phyloP scores from a whole-genome alignment of 352 stramenopile genomes.

The Blastocystis sp. region DNA sequence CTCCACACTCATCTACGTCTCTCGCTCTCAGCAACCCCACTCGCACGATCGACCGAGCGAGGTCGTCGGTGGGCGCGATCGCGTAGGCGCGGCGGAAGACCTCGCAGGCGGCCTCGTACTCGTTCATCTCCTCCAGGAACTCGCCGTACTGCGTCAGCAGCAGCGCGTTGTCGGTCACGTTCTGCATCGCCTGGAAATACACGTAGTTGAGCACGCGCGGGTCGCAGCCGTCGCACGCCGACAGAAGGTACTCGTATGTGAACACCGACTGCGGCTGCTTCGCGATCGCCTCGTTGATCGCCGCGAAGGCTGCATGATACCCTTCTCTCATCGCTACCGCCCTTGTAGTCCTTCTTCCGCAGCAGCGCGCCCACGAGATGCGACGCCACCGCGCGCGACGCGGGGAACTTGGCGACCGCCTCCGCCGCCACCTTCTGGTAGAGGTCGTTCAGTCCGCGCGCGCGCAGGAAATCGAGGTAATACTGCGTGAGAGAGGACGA shows the following conservation, averaged over 20 bases:
- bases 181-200: not conserved
- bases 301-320: not conserved
- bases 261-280: not conserved
- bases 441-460: not conserved
- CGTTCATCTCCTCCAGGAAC: slow-evolving; percentile 17
- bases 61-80: not conserved
- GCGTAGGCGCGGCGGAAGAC: not conserved
- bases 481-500: not conserved
- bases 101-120: not conserved
- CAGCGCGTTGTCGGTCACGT: not conserved
- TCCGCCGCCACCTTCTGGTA: not conserved
- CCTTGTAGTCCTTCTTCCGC: not conserved
- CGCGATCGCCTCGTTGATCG: not conserved
- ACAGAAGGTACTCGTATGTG: slow-evolving; percentile 4
- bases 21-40: not conserved
- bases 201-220: not conserved
- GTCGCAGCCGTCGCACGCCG: not conserved
- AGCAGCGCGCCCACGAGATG: not conserved
- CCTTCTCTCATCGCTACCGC: not conserved
- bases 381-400: not conserved
- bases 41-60: not conserved
- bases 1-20: not conserved
- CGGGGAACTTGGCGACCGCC: not conserved
- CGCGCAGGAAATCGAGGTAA: not conserved
- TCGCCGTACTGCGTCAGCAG: not conserved